Conservation (phyloP, 768 basidiomycete genomes). For the Suillus bovinus region DNA sequence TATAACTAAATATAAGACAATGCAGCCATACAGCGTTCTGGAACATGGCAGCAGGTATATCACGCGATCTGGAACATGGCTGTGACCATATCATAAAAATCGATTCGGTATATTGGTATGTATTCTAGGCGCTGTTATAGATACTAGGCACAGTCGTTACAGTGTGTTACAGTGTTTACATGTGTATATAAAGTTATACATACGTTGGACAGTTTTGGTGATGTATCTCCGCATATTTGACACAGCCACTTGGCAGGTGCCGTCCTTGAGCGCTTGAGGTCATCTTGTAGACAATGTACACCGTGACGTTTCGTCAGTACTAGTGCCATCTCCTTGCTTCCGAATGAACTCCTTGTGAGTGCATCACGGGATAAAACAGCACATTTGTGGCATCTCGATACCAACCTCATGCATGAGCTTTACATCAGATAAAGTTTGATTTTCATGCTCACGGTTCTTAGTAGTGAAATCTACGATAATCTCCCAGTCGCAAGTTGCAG, state of each 20-base stretch:
- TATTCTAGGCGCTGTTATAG: not conserved
- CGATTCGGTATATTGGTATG: not conserved
- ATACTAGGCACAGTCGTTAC: not conserved
- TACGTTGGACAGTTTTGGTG: not conserved
- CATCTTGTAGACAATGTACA: too few relatives aligned
- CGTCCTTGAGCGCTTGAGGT: not conserved
- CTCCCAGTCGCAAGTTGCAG: not conserved
- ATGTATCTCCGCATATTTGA: too few relatives aligned
- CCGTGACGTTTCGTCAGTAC: too few relatives aligned
- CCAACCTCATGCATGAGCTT: not conserved
- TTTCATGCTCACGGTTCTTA: too few relatives aligned
- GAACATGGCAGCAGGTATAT: not conserved
- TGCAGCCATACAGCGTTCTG: not conserved
- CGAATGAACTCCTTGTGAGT: not conserved
- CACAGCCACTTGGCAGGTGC: not conserved
- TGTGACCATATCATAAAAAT: not conserved
- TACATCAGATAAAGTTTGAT: not conserved
- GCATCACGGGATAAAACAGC: not conserved
- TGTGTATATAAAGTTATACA: not conserved
- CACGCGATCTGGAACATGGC: too few relatives aligned
- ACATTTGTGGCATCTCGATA: not conserved
- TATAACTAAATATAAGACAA: not conserved
- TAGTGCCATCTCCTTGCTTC: not conserved
- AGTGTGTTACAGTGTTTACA: not conserved
- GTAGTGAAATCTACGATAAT: too few relatives aligned